Conservation (phyloP, 495 filamentous ascomycete genomes). For the Podospora sp. region DNA sequence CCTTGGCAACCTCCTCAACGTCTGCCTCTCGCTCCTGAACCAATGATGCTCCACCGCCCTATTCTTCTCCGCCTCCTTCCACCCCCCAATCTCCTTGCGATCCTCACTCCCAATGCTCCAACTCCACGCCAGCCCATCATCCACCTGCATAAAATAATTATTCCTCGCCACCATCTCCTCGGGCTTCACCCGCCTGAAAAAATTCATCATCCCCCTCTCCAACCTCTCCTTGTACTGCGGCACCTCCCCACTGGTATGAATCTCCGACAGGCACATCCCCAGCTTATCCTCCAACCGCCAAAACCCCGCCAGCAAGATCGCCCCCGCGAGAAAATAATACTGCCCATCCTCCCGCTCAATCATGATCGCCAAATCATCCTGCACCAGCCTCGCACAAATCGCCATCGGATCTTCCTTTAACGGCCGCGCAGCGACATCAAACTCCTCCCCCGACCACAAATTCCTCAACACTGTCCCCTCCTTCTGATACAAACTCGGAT, state of each 20-base stretch:
- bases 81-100: conserved; percentile 54
- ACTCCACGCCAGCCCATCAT: conserved; percentile 72
- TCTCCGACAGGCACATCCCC: conserved; percentile 79
- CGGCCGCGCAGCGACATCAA: conserved; percentile 68
- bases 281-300: conserved; percentile 86
- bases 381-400: conserved; percentile 70
- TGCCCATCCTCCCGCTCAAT: conserved; percentile 76
- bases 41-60: conserved; percentile 73
- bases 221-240: conserved; percentile 76
- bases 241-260: conserved; percentile 82
- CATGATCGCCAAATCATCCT: conserved; percentile 90
- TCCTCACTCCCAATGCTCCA: conserved; percentile 77
- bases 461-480: conserved; percentile 72
- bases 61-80: conserved; percentile 79
- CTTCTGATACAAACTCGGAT: conserved; percentile 70
- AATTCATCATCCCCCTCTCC: conserved; percentile 81
- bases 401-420: conserved; percentile 82
- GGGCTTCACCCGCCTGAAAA: conserved; percentile 68
- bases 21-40: conserved; percentile 82
- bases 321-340: conserved; percentile 82
- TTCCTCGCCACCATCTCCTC: conserved; percentile 63
- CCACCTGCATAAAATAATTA: conserved; percentile 80
- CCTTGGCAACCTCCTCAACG: conserved; percentile 69
- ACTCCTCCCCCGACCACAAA: conserved; percentile 68
- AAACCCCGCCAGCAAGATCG: conserved; percentile 81